These are phyloP conservation scores for Pythium aquatile DNA, from an alignment of 352 stramenopile species.

Conservation along the genomic window DNA sequence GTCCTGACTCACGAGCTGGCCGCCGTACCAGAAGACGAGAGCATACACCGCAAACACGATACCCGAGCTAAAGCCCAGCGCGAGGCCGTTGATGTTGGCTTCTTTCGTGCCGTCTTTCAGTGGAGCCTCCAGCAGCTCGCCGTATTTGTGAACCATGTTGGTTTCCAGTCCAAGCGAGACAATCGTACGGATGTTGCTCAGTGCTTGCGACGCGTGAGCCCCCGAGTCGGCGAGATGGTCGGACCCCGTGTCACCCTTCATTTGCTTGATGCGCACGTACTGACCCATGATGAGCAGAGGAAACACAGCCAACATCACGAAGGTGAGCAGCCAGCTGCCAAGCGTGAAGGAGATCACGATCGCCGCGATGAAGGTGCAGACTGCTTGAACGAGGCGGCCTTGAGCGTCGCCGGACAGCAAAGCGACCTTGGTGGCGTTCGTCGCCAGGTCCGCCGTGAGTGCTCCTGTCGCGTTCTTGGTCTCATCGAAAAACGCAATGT, in stretches of 20 bases:
- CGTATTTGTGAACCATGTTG: slow-evolving; percentile 19
- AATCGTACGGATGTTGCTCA: slow-evolving; percentile 45
- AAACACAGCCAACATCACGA: slow-evolving; percentile 59
- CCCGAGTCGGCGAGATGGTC: slow-evolving; percentile 31
- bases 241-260: slow-evolving; percentile 21
- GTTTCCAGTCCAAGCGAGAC: slow-evolving; percentile 38
- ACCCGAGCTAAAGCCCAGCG: slow-evolving; percentile 60
- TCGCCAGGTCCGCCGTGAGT: slow-evolving; percentile 45
- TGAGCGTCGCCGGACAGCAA: slow-evolving; percentile 45
- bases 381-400: slow-evolving; percentile 41
- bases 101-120: slow-evolving; percentile 25
- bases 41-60: slow-evolving; percentile 33
- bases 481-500: slow-evolving; percentile 52
- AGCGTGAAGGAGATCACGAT: slow-evolving; percentile 52
- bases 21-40: slow-evolving; percentile 49
- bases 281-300: slow-evolving; percentile 49
- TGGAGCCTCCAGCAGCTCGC: slow-evolving; percentile 12
- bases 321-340: slow-evolving; percentile 54
- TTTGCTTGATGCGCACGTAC: slow-evolving; percentile 25
- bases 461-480: slow-evolving; percentile 34
- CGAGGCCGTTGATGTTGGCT: slow-evolving; percentile 30
- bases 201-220: slow-evolving; percentile 36
- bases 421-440: slow-evolving; percentile 45
- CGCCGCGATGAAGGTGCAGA: slow-evolving; percentile 44
- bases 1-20: slow-evolving; percentile 32